These are phyloP conservation scores for Aureobasidium sp. DNA, from an alignment of 2,329 filamentous ascomycete species.

Conservation along the genomic window DNA sequence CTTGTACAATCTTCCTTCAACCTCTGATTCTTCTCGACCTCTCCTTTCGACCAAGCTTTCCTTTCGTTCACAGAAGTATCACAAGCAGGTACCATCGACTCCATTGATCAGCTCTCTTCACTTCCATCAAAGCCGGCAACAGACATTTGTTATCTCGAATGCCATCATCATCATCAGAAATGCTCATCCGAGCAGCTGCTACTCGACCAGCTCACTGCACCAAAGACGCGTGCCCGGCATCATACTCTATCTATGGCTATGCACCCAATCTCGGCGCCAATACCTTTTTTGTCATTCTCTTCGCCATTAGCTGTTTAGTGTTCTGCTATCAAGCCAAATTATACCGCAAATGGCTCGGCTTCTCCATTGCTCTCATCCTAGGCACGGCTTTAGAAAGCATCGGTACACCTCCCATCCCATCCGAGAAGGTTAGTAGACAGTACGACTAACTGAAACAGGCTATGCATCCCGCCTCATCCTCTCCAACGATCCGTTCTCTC, in stretches of 20 bases:
- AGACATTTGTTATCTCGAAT: background rate
- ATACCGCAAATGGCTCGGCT: conserved; percentile 31
- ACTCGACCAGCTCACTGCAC: conserved; percentile 1
- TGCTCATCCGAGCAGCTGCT: background rate
- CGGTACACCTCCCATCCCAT: conserved; percentile 16
- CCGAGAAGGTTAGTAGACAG: background rate
- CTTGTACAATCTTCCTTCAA: background rate
- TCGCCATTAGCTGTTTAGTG: conserved; percentile 26
- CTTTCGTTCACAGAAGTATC: background rate
- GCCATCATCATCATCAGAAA: background rate
- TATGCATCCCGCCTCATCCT: conserved; percentile 37
- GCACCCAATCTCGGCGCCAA: conserved; percentile 31
- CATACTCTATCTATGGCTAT: conserved; percentile 22
- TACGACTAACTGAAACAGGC: conserved; percentile 16
- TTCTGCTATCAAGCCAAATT: conserved; percentile 27
- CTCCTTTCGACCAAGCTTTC: no score
- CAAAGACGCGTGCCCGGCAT: conserved; percentile 8
- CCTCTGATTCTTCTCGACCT: background rate
- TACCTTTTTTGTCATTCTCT: conserved; percentile 32
- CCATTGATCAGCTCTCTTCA: no score
- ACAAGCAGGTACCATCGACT: background rate
- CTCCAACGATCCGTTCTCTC: conserved; percentile 35
- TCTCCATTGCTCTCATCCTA: conserved; percentile 34
- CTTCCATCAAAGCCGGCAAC: background rate
- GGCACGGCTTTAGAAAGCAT: conserved; percentile 36